These are phyloP conservation scores for Neurospora terricola DNA, from an alignment of 495 filamentous ascomycete species.

Conservation along the genomic window DNA sequence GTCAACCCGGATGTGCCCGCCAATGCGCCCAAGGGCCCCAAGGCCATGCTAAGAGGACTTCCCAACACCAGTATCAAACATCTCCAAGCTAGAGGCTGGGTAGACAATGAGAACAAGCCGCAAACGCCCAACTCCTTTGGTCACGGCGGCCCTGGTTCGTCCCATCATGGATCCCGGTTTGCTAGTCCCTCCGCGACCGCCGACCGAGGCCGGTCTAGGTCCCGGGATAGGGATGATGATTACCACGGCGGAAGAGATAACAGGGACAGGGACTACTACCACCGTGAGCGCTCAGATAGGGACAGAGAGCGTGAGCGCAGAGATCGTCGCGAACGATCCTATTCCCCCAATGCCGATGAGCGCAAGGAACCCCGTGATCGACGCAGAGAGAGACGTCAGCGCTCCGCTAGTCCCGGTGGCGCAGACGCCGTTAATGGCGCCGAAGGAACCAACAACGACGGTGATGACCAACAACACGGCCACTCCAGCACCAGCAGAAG, in stretches of 20 bases:
- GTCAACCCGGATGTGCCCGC: conserved; percentile 37
- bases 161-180: background rate
- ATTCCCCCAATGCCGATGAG: conserved; percentile 23
- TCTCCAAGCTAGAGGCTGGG: conserved; percentile 39
- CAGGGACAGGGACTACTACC: conserved; percentile 12
- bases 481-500: conserved; percentile 31
- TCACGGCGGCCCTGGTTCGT: background rate
- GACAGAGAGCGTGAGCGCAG: conserved; percentile 19
- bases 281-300: conserved; percentile 20
- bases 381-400: background rate
- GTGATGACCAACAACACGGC: conserved; percentile 38
- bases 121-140: conserved; percentile 18
- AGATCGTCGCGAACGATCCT: conserved; percentile 9
- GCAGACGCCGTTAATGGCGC: conserved; percentile 38
- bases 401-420: conserved; percentile 8
- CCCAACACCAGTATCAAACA: conserved; percentile 60
- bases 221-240: conserved; percentile 11
- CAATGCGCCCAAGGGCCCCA: conserved; percentile 81
- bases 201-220: conserved; percentile 6
- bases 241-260: conserved; percentile 15
- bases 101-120: conserved; percentile 28
- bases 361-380: conserved; percentile 31
- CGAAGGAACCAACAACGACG: conserved; percentile 44
- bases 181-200: background rate
- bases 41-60: conserved; percentile 81